Evolutionary conservation across 208 protist species (phyloP), one percentile per base, ranked within the genome.

Genomic region (Angomonas deanei): DNA sequence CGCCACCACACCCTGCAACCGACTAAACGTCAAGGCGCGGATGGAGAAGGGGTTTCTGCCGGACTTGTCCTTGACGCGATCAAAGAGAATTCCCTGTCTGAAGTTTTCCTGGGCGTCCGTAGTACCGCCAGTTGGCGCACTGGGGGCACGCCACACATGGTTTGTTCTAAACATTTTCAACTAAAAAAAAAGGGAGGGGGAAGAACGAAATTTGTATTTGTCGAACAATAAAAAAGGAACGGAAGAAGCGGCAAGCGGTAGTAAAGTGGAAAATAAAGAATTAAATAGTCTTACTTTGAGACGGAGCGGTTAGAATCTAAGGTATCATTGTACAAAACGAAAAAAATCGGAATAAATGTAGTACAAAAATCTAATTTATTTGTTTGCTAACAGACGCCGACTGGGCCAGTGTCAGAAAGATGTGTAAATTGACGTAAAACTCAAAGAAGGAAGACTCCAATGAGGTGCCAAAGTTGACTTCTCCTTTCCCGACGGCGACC

Each of bases 1-100:
- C 1, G 69, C 84, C 19, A 82, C 66, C 66, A 78, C 88, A 23
- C 72, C 66, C 66, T 95, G 89, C 54, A 85, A 47, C n/a, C 85
- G 69, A 1, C 71, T 82, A 15, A 68, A 68, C 0, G 84, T 88
- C 23, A 91, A 46, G 0, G 84, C 82, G 49, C 68, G 75, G 3
- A 86, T 66, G 1, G 73, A 72, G 26, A 80, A 61, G 23, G 32
- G 30, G 28, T 34, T 59, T 8, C 53, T 32, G 3, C 21, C 39
- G 26, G 11, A 56, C 50, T 34, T 56, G 11, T 33, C 31, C 26
- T 28, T 34, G 2, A 59, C 39, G 1, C 11, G 27, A 5, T 33
- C 53, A 33, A n/a, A 59, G 6, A 39, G 53, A 39, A 59, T 26
- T 11, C 50, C 50, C 13, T 4, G 4, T n/a, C 23, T 50, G 42